phyloP scores from a whole-genome alignment of 2,329 filamentous ascomycete species.

The Rhynchosporium graminicola region DNA sequence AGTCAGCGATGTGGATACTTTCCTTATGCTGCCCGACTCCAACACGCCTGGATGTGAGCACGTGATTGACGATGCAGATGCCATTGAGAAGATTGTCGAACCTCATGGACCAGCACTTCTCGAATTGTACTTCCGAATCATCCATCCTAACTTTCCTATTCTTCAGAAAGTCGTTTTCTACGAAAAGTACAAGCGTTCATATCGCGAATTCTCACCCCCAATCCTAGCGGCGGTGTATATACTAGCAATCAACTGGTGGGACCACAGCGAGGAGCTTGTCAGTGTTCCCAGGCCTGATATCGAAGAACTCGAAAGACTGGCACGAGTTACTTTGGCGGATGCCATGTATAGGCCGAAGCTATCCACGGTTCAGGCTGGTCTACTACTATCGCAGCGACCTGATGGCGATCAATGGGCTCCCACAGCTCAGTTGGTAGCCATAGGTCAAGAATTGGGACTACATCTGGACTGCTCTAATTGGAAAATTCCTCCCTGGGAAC shows the following conservation, averaged over 20 bases:
- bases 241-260: conserved; percentile 86
- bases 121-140: conserved; percentile 77
- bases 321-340: conserved; percentile 70
- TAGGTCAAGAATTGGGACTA: conserved; percentile 83
- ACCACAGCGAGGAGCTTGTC: conserved; percentile 67
- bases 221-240: conserved; percentile 81
- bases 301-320: conserved; percentile 70
- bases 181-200: conserved; percentile 73
- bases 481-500: conserved; percentile 88
- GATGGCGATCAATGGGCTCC: conserved; percentile 81
- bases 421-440: conserved; percentile 83
- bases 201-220: conserved; percentile 73
- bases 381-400: conserved; percentile 72
- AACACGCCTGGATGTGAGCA: conserved; percentile 72
- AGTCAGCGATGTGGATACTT: conserved; percentile 76
- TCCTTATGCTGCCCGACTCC: conserved; percentile 76
- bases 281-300: conserved; percentile 68
- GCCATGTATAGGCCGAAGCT: conserved; percentile 82
- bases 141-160: conserved; percentile 81
- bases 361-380: conserved; percentile 75
- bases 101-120: conserved; percentile 77
- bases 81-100: conserved; percentile 73
- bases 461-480: conserved; percentile 85
- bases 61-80: conserved; percentile 65
- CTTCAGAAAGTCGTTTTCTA: conserved; percentile 79